Base-by-base conservation (phyloP, 306 rosid species). In the Oemleria cerasiformis region DNA sequence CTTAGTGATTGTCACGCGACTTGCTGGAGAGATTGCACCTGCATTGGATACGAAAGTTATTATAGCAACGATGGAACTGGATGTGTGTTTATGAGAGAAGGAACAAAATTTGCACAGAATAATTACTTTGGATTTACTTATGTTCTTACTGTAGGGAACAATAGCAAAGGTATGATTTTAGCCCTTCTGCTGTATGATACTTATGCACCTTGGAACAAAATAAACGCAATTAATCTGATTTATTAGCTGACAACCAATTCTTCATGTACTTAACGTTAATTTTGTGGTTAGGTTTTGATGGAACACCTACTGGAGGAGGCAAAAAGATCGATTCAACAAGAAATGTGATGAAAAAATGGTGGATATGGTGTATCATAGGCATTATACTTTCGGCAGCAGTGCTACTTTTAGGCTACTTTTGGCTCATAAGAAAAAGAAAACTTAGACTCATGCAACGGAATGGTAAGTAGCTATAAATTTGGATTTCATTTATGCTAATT, bases 21-120 rank as follows among this genome's bases (percentile, higher is more conserved):
- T 40, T 75, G 79, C 61, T 75, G 79, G 79, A 75, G 70, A 36
- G 63, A 75, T 42, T 67, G 79, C 73, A 8, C 79, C 42, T 75
- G 79, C 21, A 21, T 59, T 45, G 79, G 54, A 11, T 75, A 39
- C 54, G 16, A 20, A 59, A 75, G 53, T 67, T 19, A 47, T 13
- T 61, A 67, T 58, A 5, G 21, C 20, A 6, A 49, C 48, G 67
- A 75, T 47, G 73, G 79, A 21, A 75, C 73, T 38, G 79, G 79
- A 38, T 67, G 79, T 60, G 42, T 58, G 10, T 75, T 44, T 59
- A 19, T 68, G 73, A 75, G 41, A 3, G 34, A 40, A 42, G 19
- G 25, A 40, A 23, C 79, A 7, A 50, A 47, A 21, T 47, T 67
- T 40, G 16, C 34, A 6, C 17, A 0, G 50, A 67, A 40, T 59